Percentiles rank a stretch among this genome's conserved stretches.
phyloP scores from a whole-genome alignment of 2,329 filamentous ascomycete species.

The Cucurbitaria berberidis region DNA sequence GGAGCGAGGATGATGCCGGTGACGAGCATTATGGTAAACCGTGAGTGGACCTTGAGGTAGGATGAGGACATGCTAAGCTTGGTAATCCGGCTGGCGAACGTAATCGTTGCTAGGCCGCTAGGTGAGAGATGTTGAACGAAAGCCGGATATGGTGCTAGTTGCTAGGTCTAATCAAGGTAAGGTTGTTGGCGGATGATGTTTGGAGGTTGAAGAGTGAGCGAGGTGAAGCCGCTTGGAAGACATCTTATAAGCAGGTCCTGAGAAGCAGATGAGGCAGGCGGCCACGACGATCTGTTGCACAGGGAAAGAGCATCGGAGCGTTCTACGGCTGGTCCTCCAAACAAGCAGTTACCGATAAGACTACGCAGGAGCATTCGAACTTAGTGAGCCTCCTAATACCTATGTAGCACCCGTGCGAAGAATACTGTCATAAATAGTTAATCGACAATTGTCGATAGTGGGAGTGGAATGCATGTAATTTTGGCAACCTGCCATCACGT shows the following conservation, averaged over 20 bases:
- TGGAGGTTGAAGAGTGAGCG: background rate
- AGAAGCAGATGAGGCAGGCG: background rate
- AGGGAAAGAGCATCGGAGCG: background rate
- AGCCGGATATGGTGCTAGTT: slow-evolving; percentile 15
- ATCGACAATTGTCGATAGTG: too few species aligned
- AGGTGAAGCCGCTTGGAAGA: background rate
- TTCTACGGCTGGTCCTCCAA: background rate
- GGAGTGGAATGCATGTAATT: too few species aligned
- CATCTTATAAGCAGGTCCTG: background rate
- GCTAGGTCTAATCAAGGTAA: slow-evolving; percentile 24
- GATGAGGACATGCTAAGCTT: slow-evolving; percentile 16
- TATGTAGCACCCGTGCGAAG: too few species aligned
- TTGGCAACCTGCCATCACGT: too few species aligned
- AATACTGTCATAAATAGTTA: too few species aligned
- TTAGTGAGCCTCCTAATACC: too few species aligned
- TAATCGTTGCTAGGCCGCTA: slow-evolving; percentile 1
- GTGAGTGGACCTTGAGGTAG: background rate
- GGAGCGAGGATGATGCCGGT: slow-evolving; percentile 36
- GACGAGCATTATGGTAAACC: slow-evolving; percentile 32
- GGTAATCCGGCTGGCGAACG: slow-evolving; percentile 6
- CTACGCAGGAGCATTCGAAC: background rate
- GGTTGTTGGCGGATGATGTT: slow-evolving; percentile 12
- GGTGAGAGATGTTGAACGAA: slow-evolving; percentile 8
- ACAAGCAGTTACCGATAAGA: background rate
- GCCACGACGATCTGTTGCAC: background rate